Conservation (phyloP, 495 filamentous ascomycete species). For the Aspergillus bertholletiae region DNA sequence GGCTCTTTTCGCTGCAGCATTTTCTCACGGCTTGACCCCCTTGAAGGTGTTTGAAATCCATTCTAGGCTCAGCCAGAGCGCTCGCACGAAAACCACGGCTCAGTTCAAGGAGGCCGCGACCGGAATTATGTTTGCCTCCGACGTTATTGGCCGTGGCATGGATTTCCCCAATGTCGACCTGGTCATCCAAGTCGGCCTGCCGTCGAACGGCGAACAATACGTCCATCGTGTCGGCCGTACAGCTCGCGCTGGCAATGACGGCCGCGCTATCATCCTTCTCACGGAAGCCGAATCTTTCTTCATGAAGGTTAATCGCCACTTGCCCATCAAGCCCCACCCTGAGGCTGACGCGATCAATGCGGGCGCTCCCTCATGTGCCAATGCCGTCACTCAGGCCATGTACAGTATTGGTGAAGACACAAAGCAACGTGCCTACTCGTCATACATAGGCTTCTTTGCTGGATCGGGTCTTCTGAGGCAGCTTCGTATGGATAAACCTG, state of each 20-base stretch:
- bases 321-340: conserved; percentile 54
- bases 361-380: conserved; percentile 16
- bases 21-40: conserved; percentile 37
- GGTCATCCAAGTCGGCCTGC: conserved; percentile 80
- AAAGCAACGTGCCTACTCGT: conserved; percentile 54
- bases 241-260: conserved; percentile 62
- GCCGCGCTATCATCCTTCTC: conserved; percentile 63
- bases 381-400: conserved; percentile 31
- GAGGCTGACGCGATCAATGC: conserved; percentile 33
- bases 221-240: conserved; percentile 83
- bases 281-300: conserved; percentile 60
- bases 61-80: conserved; percentile 54
- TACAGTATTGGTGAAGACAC: conserved; percentile 40
- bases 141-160: conserved; percentile 77
- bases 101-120: conserved; percentile 54
- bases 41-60: conserved; percentile 57
- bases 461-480: conserved; percentile 35
- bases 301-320: conserved; percentile 45
- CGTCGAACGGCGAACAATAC: conserved; percentile 71
- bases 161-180: conserved; percentile 93
- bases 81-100: conserved; percentile 55
- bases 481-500: conserved; percentile 35
- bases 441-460: conserved; percentile 51
- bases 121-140: conserved; percentile 62
- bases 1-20: conserved; percentile 50